phyloP scores from a whole-genome alignment of 805 yeast genomes.

The Yarrowia osloensis region DNA sequence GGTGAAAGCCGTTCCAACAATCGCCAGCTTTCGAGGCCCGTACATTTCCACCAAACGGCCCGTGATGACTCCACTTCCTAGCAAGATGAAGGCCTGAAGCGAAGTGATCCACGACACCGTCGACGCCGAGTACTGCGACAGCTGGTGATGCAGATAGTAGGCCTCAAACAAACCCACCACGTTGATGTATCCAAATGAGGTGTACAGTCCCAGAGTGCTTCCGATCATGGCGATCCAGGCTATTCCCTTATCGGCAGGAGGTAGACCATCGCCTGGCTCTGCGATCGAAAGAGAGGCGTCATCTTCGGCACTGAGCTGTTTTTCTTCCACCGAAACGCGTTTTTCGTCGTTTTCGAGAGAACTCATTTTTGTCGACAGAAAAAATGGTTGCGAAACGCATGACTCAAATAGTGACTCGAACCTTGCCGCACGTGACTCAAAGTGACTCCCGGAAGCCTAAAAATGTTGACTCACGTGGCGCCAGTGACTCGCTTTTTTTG shows the following conservation, averaged over 20 bases:
- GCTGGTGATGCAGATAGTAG: conserved; percentile 38
- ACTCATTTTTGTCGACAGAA: neutral
- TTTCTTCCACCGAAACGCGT: neutral
- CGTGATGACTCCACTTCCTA: conserved; percentile 37
- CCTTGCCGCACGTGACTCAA: conserved; percentile 3
- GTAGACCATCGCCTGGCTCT: neutral
- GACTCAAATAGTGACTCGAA: conserved; percentile 17
- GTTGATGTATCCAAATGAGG: conserved; percentile 36
- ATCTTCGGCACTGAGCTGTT: neutral
- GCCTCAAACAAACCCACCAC: conserved; percentile 40
- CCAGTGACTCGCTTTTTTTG: neutral
- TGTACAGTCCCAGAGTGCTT: conserved; percentile 1
- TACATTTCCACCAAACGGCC: conserved; percentile 42
- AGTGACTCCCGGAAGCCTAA: neutral
- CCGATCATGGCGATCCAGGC: conserved; percentile 29
- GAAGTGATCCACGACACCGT: conserved; percentile 44
- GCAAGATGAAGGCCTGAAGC: conserved; percentile 40
- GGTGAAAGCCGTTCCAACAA: conserved; percentile 37
- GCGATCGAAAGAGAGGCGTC: neutral
- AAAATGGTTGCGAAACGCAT: neutral
- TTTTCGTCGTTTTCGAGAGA: neutral
- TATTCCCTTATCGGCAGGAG: neutral
- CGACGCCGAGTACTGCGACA: conserved; percentile 39
- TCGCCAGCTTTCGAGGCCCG: conserved; percentile 34
- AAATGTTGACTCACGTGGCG: neutral